These are phyloP conservation scores for Monosporascus sp. DNA, from an alignment of 2,329 filamentous ascomycete genomes.

Conservation along the genomic window DNA sequence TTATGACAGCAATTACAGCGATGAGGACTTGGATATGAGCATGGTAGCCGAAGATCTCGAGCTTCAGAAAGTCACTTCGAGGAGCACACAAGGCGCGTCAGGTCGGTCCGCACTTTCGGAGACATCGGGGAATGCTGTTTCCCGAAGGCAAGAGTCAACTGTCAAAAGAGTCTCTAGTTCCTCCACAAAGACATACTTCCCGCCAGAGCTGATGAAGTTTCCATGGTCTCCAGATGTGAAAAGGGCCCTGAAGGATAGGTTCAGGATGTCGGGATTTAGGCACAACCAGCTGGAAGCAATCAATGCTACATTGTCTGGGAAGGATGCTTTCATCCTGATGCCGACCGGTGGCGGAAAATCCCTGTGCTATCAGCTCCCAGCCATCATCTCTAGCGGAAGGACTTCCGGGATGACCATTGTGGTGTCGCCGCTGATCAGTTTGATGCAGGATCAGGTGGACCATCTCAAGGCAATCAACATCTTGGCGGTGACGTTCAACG, in stretches of 20 bases:
- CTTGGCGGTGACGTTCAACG: slow-evolving; percentile 75
- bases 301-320: slow-evolving; percentile 80
- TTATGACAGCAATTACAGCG: slow-evolving; percentile 40
- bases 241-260: slow-evolving; percentile 72
- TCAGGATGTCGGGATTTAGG: slow-evolving; percentile 81
- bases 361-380: slow-evolving; percentile 91
- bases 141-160: slow-evolving; percentile 26
- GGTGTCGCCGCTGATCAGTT: slow-evolving; percentile 86
- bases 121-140: slow-evolving; percentile 41
- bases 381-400: slow-evolving; percentile 72
- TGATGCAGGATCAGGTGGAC: slow-evolving; percentile 95
- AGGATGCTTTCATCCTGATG: slow-evolving; percentile 95
- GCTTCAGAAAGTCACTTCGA: slow-evolving; percentile 31
- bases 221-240: slow-evolving; percentile 86
- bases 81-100: slow-evolving; percentile 13
- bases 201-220: slow-evolving; percentile 54
- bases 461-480: slow-evolving; percentile 73
- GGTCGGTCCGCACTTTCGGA: slow-evolving; percentile 38
- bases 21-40: slow-evolving; percentile 45
- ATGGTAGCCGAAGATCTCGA: slow-evolving; percentile 48
- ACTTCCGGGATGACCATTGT: slow-evolving; percentile 88
- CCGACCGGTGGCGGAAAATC: slow-evolving; percentile 97
- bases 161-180: slow-evolving; percentile 28
- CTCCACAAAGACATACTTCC: slow-evolving; percentile 32
- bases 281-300: slow-evolving; percentile 92